Evolutionary conservation across 495 filamentous ascomycete genomes (phyloP), one percentile per base, ranked within the genome.

Genomic region (Tuber borchii): DNA sequence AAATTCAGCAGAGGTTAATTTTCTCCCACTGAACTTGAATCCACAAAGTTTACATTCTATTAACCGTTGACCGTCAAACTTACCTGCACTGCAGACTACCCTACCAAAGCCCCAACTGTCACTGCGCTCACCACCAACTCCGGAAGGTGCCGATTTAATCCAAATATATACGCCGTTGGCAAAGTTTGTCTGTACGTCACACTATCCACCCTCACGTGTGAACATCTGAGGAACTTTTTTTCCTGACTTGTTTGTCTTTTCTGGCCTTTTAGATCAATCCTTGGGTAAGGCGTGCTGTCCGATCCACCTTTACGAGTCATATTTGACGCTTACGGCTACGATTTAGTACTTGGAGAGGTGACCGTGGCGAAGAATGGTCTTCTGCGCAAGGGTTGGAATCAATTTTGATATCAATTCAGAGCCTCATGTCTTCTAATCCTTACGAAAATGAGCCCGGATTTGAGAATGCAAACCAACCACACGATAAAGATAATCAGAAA

Each of bases 381-480:
- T 92, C 94, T 0, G 96, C 95, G 4, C 95, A 98, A 83, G 94
- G 95, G 26, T 86, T 99, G 6, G 95, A 99, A 83, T 97, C 95
- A 1, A 92, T 97, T 71, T 84, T 99, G 44, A 89, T 98, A 44
- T 98, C 95, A 8, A 97, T 99, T 73, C 95, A 99, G 83, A 97
- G 93, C 81, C 86, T 99, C 42, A 94, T 99, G 91, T 96, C 93
- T 1, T 85, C 89, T 37, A 97, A 97, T 83, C 95, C 95, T 0
- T 99, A 97, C 84, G 93, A 95, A 83, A 97, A 97, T 79, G 95
- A 99, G 82, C 95, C 95, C 26, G 95, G 95, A 14, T 97, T 92
- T 79, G 95, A 97, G 79, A 88, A 91, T 72, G 88, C 90, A 31
- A 90, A 90, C 45, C 87, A 88, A 34, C 84, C 86, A 5, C 84